These are phyloP conservation scores for Penicillium canariense DNA, from an alignment of 495 filamentous ascomycete genomes.

Conservation along the genomic window DNA sequence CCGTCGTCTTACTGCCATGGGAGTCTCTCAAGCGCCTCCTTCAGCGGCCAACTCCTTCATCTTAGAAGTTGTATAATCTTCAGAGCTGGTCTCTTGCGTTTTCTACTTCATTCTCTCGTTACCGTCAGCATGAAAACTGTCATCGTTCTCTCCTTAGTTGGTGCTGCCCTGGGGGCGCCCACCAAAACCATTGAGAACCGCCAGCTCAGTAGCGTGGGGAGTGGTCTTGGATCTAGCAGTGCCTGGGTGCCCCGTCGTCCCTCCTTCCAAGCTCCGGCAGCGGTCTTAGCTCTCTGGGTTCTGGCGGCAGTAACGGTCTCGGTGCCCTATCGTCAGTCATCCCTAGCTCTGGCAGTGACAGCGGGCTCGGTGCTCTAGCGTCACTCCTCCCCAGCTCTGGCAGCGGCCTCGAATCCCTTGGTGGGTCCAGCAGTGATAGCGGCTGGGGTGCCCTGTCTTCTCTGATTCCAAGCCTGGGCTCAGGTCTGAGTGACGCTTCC, in stretches of 20 bases:
- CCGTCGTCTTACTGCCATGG: neutral
- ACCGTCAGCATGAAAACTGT: conserved; percentile 25
- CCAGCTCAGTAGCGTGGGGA: conserved; percentile 6
- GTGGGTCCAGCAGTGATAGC: neutral
- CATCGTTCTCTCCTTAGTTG: conserved; percentile 20
- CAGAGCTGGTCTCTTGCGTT: conserved; percentile 23
- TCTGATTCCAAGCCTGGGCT: too few species aligned
- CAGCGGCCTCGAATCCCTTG: neutral
- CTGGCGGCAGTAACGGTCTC: neutral
- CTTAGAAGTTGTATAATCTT: neutral
- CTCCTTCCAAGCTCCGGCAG: neutral
- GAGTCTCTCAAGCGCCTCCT: neutral
- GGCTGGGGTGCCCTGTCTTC: too few species aligned
- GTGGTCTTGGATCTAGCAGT: conserved; percentile 1
- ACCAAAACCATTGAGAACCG: conserved; percentile 26
- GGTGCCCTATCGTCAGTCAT: too few species aligned
- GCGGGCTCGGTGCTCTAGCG: conserved; percentile 8
- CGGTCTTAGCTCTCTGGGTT: neutral
- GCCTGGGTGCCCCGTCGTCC: conserved; percentile 1
- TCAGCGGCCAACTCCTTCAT: conserved; percentile 2
- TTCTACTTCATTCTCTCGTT: neutral
- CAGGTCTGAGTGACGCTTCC: neutral
- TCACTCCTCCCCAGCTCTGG: conserved; percentile 8
- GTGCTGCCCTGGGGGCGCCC: conserved; percentile 26
- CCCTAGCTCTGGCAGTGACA: neutral